phyloP scores from a whole-genome alignment of 192 early-diverging fungal genomes.

The Funneliformis geosporum region DNA sequence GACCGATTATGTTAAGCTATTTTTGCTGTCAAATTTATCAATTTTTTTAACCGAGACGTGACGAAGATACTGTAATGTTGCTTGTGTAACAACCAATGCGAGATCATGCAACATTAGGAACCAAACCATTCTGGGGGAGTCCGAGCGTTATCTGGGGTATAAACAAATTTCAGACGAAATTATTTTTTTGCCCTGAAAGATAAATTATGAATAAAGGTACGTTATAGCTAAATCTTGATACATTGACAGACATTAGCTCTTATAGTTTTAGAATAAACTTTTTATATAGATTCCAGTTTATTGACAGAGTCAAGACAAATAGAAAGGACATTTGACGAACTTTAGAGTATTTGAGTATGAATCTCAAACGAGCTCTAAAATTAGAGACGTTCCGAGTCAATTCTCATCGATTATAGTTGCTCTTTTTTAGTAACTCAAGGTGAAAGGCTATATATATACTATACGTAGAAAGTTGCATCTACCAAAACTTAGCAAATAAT shows the following conservation, averaged over 20 bases:
- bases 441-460: background rate
- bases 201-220: background rate
- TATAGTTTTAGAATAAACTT: background rate
- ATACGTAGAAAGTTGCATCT: background rate
- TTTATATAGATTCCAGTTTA: background rate
- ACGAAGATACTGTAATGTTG: background rate
- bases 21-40: too few relatives aligned
- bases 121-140: too few relatives aligned
- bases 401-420: background rate
- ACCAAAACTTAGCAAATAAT: background rate
- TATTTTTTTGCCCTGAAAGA: background rate
- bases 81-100: background rate
- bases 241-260: background rate
- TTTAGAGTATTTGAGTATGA: background rate
- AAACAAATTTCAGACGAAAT: too few relatives aligned
- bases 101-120: background rate
- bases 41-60: background rate
- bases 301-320: background rate
- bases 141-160: too few relatives aligned
- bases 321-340: background rate
- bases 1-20: background rate
- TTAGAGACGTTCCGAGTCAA: background rate
- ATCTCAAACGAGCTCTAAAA: background rate
- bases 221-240: background rate
- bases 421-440: constrained; percentile 10